A percentile compares a stretch with the other conserved stretches of the same genome.
Conservation (phyloP, 2,329 filamentous ascomycete genomes). For the Aspergillus sp. region DNA sequence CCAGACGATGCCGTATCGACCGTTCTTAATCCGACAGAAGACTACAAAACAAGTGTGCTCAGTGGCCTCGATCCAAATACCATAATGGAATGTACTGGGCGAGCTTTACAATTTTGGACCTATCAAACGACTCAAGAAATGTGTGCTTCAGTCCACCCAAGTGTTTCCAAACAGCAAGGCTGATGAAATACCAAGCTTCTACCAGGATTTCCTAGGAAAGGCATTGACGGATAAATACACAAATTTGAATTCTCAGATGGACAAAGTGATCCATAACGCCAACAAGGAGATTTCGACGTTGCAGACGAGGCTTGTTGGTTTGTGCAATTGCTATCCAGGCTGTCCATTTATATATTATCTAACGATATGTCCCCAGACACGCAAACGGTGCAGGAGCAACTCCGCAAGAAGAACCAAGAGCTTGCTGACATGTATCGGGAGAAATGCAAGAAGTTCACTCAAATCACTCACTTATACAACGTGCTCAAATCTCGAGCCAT, state of each 20-base stretch:
- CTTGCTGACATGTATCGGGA: conserved; percentile 66
- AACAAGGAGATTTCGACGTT: conserved; percentile 69
- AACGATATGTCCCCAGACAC: conserved; percentile 45
- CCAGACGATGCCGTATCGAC: conserved; percentile 73
- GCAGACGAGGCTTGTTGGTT: conserved; percentile 64
- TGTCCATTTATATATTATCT: background rate
- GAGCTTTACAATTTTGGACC: conserved; percentile 79
- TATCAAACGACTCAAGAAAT: conserved; percentile 86
- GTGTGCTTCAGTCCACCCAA: conserved; percentile 43
- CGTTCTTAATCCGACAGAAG: conserved; percentile 75
- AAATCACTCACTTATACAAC: conserved; percentile 64
- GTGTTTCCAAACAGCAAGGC: background rate
- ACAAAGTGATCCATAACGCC: conserved; percentile 72
- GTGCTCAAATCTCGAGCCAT: conserved; percentile 57
- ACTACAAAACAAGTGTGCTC: conserved; percentile 84
- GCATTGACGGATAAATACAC: conserved; percentile 71
- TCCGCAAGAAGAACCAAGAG: conserved; percentile 72
- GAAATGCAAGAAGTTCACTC: conserved; percentile 67
- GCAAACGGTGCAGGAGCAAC: conserved; percentile 60
- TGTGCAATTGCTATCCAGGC: conserved; percentile 19
- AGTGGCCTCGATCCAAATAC: conserved; percentile 77
- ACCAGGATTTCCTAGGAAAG: conserved; percentile 73
- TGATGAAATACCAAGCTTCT: conserved; percentile 54
- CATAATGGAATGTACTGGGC: conserved; percentile 83
- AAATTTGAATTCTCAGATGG: conserved; percentile 63